Conservation (phyloP, 495 filamentous ascomycete genomes). For the Friedmanniomyces endolithicus region DNA sequence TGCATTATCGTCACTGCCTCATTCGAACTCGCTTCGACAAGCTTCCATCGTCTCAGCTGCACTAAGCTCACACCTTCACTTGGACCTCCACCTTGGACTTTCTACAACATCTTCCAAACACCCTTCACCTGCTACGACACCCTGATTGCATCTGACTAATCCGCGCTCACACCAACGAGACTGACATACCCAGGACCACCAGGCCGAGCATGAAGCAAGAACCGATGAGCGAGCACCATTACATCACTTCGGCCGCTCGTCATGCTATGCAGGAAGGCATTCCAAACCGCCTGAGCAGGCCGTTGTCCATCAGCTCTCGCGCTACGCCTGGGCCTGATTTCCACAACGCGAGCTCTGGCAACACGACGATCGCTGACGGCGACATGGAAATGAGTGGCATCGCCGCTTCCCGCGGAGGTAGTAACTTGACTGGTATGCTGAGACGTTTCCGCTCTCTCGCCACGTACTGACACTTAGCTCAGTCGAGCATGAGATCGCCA, state of each 20-base stretch:
- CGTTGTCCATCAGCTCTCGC: background rate
- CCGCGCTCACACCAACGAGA: background rate
- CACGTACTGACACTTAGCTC: background rate
- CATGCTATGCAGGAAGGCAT: background rate
- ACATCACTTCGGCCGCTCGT: background rate
- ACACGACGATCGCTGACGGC: conserved; percentile 1
- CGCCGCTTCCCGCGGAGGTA: background rate
- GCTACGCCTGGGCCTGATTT: background rate
- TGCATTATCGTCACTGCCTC: background rate
- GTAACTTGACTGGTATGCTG: background rate
- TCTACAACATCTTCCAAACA: background rate
- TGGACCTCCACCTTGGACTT: background rate
- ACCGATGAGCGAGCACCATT: background rate
- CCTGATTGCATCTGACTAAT: too few species aligned
- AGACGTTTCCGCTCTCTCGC: background rate
- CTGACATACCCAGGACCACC: background rate
- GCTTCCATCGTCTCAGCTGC: background rate
- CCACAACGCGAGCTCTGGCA: background rate
- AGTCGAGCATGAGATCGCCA: background rate
- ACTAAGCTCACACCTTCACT: background rate
- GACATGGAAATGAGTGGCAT: conserved; percentile 5
- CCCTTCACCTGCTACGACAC: background rate
- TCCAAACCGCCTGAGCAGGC: background rate
- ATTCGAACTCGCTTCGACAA: background rate
- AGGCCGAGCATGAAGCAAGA: conserved; percentile 2